Evolutionary conservation across 441 rosid species (phyloP), one percentile per base, ranked within the genome.

Genomic region (Pelargonium cotyledonis): DNA sequence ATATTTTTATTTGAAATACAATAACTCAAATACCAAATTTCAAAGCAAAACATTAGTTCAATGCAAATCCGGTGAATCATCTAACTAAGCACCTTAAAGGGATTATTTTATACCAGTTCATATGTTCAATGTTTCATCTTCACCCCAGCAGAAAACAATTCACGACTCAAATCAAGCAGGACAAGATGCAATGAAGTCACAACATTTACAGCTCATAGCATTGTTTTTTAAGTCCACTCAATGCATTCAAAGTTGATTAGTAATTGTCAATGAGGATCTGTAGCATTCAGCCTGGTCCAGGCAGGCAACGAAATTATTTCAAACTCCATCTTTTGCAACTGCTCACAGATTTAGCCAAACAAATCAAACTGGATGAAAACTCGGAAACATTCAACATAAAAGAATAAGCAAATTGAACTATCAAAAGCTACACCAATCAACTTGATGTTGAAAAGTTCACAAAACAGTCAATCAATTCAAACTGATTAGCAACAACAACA

Each of bases 401-500:
- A 1, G 0, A n/a, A 14, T 8, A 76, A 53, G 6, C 66, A 66
- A 63, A 64, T 63, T 70, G 41, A 15, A 35, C 6, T 44, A 66
- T 67, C 6, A n/a, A 62, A 60, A 40, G n/a, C 35, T 7, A 4
- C 19, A 14, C 18, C 23, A 55, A 18, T 15, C 61, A 16, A 55
- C 18, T 31, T 38, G 23, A 63, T 49, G 6, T 38, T 29, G 26
- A 12, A 16, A 73, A 75, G 46, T 9, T 41, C 68, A 47, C 66
- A 6, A 69, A 55, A 47, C 67, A 65, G 73, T 73, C 65, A 72
- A 18, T 38, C 19, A 58, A 73, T 35, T 72, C 69, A 21, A 63
- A 40, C 31, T 6, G 61, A 29, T 35, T 8, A 62, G 68, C n/a
- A 0, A 70, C 43, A 0, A 70, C 43, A 0, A 70, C 43, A 40